Base-by-base conservation (phyloP, 2,329 filamentous ascomycete species). In the Lecanicillium sp. region DNA sequence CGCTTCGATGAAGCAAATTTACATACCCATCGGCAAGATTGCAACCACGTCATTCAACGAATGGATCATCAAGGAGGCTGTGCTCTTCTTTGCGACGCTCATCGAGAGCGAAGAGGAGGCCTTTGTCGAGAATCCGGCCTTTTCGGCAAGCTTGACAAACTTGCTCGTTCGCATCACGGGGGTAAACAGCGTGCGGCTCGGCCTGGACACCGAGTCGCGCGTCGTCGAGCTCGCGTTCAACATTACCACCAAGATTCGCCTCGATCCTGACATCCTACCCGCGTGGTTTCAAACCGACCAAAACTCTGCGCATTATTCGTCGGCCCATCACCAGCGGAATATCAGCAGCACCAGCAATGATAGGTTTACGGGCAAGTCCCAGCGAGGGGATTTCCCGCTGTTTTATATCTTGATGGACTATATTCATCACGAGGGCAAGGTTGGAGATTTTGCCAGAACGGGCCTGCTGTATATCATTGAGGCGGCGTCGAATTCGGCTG, bases 41-140 rank as follows among this genome's bases (percentile, higher is more conserved):
- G 88, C 89, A 3, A 79, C 85, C 3, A 82, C 83, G 0, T 88
- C 85, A 22, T 83, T 86, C 57, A 85, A 94, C 59, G 84, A 94
- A 51, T 82, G 78, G 54, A 82, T 95, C 53, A 83, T 96, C 49
- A 80, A 83, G 47, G 85, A 90, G 54, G 84, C 85, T 18, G 83
- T 95, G 28, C 70, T 82, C 29, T 80, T 95, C 55, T 95, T 95
- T 60, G 87, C 86, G 41, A 88, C 87, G 13, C 73, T 98, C 46
- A 85, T 96, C 52, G 92, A 98, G 62, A 92, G 88, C 58, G 92
- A 96, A 60, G 89, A 95, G 63, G 92, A 95, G 56, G 87, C 88
- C 27, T 94, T 96, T 53, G 78, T 95, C 34, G 85, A 94, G 54
- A 94, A 85, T 53, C 76, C 82, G 22, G 73, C 78, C 39, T 98